Evolutionary conservation across 2,329 filamentous ascomycete species (phyloP), one percentile per base, ranked within the genome.

Genomic region (Trichothecium roseum): DNA sequence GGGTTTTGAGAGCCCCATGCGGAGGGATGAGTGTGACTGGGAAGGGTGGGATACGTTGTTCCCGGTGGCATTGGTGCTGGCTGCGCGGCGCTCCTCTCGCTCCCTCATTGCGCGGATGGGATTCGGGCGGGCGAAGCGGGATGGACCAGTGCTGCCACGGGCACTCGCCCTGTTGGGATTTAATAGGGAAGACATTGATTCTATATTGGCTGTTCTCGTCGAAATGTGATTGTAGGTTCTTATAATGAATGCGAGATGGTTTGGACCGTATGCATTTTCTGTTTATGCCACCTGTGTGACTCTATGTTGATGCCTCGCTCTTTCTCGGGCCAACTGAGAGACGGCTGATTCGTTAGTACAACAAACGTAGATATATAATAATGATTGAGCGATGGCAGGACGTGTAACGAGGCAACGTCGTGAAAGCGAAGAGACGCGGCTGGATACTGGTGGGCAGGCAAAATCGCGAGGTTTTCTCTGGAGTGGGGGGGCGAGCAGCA

Each of bases 21-120:
- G 6, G 55, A 48, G 3, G 57, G 49, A n/a, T 16, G 16, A 18
- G 13, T 33, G 15, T 18, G 18, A 14, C 10, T 16, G 29, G 15
- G 18, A 31, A 18, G 12, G 18, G 15, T n/a, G 9, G 13, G 49
- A 45, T 12, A 48, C 41, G 18, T 41, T 52, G 20, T 48, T 41
- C 9, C 51, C 47, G 4, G 51, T 44, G 5, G 48, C 45, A 15
- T 45, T 46, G 5, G 51, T 48, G 30, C 50, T 51, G 3, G 57
- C 59, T 40, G 60, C 56, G 34, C 62, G 62, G 14, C 62, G 59
- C 49, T 66, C 64, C 43, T 67, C 61, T 28, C 64, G 64, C 45
- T 73, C 68, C 35, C 68, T 63, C 51, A 73, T 64, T 32, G 68
- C 68, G 37, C 68, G 64, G 40, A 65, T 57, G 15, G 64, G 57